Evolutionary conservation across 495 filamentous ascomycete genomes (phyloP).

Genomic region (Pyronema omphalodes): DNA sequence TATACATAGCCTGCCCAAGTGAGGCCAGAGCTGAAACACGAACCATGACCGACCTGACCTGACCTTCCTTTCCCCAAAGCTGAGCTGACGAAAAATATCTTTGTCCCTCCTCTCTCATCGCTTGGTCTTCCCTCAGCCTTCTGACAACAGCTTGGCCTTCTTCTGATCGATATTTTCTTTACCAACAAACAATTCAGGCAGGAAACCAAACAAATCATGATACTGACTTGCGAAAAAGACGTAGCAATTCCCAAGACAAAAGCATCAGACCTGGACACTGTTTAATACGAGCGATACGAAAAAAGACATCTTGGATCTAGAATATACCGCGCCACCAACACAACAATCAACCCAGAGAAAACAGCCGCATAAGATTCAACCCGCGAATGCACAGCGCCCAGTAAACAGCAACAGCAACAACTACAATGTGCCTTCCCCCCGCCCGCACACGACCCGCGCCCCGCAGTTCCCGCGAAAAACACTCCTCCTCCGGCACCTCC

Average conservation of each 20-base stretch:
- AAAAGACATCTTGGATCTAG: background rate
- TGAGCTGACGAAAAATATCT: background rate
- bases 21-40: no score
- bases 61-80: background rate
- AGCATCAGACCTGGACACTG: background rate
- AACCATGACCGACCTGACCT: no score
- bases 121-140: no score
- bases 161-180: no score
- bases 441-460: background rate
- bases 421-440: conserved; percentile 2
- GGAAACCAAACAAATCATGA: background rate
- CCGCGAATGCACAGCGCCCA: background rate
- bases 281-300: no score
- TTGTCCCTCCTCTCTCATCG: background rate
- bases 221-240: background rate
- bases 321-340: no score
- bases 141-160: no score
- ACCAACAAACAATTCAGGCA: no score
- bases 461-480: background rate
- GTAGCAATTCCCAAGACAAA: background rate
- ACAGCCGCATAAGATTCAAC: background rate
- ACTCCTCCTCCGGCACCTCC: conserved; percentile 1
- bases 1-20: no score
- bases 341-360: no score
- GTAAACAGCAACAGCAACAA: background rate